Percentiles rank a stretch among this genome's conserved stretches.
Conservation (phyloP, 257 asterid genomes). For the Scutellaria galericulata region DNA sequence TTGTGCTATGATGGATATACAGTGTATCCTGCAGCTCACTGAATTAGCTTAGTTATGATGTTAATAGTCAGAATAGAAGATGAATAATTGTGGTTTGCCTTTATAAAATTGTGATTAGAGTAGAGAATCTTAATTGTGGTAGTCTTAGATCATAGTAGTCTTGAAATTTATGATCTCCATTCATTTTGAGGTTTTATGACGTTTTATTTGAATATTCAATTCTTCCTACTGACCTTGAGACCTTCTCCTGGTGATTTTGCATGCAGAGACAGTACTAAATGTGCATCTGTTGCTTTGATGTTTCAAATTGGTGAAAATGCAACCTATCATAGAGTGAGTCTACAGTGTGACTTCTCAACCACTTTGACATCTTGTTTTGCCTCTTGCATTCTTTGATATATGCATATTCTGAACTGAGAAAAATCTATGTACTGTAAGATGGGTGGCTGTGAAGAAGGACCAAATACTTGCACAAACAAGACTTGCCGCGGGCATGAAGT, state of each 20-base stretch:
- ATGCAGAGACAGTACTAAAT: conserved; percentile 54
- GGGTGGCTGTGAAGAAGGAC: conserved; percentile 67
- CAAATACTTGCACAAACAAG: conserved; percentile 59
- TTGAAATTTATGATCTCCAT: conserved; percentile 3
- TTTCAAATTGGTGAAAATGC: conserved; percentile 73
- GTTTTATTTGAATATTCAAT: conserved; percentile 6
- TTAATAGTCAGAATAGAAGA: background rate
- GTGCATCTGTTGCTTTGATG: conserved; percentile 67
- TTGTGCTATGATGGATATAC: background rate
- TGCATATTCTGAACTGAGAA: conserved; percentile 28
- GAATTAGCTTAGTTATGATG: conserved; percentile 22
- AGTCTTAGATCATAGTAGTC: background rate
- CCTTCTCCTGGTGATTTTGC: background rate
- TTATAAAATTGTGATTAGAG: background rate
- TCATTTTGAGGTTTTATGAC: background rate
- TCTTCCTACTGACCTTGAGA: background rate
- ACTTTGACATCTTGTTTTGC: conserved; percentile 18
- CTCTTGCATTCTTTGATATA: background rate
- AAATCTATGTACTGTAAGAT: conserved; percentile 44
- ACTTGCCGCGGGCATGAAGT: conserved; percentile 70
- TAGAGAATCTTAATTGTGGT: background rate
- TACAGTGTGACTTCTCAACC: background rate
- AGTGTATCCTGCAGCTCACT: background rate
- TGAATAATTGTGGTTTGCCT: background rate
- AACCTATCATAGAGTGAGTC: conserved; percentile 61